These are phyloP conservation scores for Coemansia sp. DNA, from an alignment of 192 early-diverging fungal genomes.

Conservation along the genomic window DNA sequence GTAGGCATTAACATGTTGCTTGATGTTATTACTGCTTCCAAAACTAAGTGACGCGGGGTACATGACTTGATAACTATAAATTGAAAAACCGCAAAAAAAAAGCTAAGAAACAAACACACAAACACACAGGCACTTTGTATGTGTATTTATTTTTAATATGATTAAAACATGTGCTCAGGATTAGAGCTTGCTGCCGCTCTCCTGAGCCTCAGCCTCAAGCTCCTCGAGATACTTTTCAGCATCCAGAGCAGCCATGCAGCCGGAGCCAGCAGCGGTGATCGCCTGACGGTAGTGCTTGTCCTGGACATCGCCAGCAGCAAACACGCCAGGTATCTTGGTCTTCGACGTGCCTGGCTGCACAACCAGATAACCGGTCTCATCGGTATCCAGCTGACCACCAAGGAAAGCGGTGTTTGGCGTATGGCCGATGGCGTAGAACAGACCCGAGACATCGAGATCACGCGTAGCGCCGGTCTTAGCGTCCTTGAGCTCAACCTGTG, in stretches of 20 bases:
- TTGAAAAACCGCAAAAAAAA: too few relatives aligned
- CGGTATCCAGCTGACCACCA: constrained; percentile 76
- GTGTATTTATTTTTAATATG: too few relatives aligned
- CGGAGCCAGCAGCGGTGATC: constrained; percentile 93
- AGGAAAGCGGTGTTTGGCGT: constrained; percentile 80
- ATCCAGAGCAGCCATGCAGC: constrained; percentile 98
- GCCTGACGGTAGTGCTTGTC: constrained; percentile 97
- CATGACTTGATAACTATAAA: too few relatives aligned
- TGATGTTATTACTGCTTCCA: too few relatives aligned
- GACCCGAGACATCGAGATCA: constrained; percentile 78
- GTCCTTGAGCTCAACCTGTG: constrained; percentile 72
- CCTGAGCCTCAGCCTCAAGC: constrained; percentile 55
- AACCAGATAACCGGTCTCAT: constrained; percentile 89
- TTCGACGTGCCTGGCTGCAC: constrained; percentile 75
- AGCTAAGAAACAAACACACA: too few relatives aligned
- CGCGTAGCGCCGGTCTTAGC: constrained; percentile 70
- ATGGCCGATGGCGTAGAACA: constrained; percentile 99
- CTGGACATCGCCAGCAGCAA: constrained; percentile 98
- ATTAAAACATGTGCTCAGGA: too few relatives aligned
- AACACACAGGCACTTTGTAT: too few relatives aligned
- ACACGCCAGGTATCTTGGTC: constrained; percentile 91
- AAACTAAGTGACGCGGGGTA: too few relatives aligned
- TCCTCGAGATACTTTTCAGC: constrained; percentile 94
- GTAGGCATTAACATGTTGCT: too few relatives aligned
- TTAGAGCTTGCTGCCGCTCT: constrained; percentile 45